phyloP scores from a whole-genome alignment of 139 green algal genomes.

The Mesotaenium endlicherianum region DNA sequence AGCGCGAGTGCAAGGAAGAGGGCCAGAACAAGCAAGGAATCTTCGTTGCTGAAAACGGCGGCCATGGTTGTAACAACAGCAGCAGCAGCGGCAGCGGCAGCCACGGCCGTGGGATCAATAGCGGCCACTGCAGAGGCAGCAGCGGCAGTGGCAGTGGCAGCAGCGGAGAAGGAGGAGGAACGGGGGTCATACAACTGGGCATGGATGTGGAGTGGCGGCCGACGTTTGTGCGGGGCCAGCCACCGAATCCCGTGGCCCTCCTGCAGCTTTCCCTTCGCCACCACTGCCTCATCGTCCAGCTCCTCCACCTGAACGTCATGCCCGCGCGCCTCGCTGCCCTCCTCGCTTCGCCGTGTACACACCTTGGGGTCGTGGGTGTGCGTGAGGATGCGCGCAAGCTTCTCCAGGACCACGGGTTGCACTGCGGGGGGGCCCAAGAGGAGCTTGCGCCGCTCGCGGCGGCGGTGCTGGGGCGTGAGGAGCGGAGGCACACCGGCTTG shows the following conservation, averaged over 20 bases:
- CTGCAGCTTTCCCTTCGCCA: slow-evolving; percentile 9
- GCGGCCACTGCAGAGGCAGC: no score
- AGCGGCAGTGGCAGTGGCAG: no score
- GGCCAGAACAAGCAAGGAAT: no score
- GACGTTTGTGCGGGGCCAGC: no score
- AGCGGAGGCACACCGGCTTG: not conserved
- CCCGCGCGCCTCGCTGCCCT: not conserved
- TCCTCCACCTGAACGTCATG: not conserved
- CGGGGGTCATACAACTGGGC: not conserved
- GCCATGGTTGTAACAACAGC: no score
- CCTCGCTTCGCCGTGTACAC: not conserved
- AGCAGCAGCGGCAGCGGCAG: no score
- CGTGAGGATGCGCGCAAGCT: slow-evolving; percentile 10
- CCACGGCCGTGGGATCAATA: no score
- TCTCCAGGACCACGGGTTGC: not conserved
- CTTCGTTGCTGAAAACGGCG: no score
- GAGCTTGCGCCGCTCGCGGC: no score
- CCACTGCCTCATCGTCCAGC: slow-evolving; percentile 13
- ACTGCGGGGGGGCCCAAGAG: no score
- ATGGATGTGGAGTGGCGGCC: slow-evolving; percentile 19
- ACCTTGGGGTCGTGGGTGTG: not conserved
- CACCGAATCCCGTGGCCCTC: slow-evolving; percentile 5
- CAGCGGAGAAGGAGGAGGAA: not conserved
- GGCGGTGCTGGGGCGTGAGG: no score
- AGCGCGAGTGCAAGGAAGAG: no score